phyloP scores from a whole-genome alignment of 805 yeast species.

The Saccharomyces kudriavzevii region DNA sequence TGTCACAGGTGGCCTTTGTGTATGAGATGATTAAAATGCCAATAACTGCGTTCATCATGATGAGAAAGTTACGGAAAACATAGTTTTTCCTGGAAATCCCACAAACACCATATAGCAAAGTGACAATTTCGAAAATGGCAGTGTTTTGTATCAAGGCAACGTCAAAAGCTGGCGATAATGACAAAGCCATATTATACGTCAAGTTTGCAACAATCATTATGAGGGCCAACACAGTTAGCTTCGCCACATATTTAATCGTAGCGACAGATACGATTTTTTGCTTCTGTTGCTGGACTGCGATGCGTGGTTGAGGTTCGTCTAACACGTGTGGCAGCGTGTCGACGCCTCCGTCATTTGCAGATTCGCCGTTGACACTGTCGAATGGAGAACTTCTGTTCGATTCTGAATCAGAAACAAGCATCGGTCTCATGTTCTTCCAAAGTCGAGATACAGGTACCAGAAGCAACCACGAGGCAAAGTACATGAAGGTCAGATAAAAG shows the following conservation, averaged over 20 bases:
- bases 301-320: not conserved
- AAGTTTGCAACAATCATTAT: slow-evolving; percentile 14
- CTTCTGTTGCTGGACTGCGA: not conserved
- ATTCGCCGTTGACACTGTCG: not conserved
- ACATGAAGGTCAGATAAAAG: slow-evolving; percentile 19
- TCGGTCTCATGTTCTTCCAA: slow-evolving; percentile 6
- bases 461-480: slow-evolving; percentile 22
- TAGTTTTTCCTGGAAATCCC: slow-evolving; percentile 20
- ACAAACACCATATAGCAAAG: slow-evolving; percentile 27
- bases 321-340: not conserved
- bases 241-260: slow-evolving; percentile 9
- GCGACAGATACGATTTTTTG: not conserved
- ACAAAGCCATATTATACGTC: slow-evolving; percentile 19
- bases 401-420: not conserved
- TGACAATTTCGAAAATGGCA: slow-evolving; percentile 28
- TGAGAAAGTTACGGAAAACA: slow-evolving; percentile 20
- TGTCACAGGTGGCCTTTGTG: slow-evolving; percentile 28
- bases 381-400: not conserved
- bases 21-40: slow-evolving; percentile 28
- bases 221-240: slow-evolving; percentile 15
- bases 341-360: not conserved
- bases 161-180: slow-evolving; percentile 28
- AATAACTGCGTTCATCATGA: slow-evolving; percentile 24
- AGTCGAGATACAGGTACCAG: slow-evolving; percentile 16
- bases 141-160: slow-evolving; percentile 27